Base-by-base conservation (phyloP, 2,329 filamentous ascomycete genomes). In the Ustulina deusta region DNA sequence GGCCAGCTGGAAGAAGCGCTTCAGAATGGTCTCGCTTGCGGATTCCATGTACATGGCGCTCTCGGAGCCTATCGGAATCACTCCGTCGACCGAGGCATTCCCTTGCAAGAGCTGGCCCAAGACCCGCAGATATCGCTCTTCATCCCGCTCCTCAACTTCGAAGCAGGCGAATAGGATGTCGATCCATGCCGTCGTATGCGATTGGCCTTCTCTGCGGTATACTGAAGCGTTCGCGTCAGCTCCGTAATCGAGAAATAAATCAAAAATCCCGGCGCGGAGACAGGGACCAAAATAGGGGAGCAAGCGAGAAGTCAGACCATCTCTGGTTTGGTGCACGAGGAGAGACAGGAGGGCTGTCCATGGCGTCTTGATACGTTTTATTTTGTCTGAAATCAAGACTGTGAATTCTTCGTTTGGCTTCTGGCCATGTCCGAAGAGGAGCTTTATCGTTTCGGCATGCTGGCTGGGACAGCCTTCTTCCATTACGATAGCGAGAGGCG, bases 101-200 rank as follows among this genome's bases (percentile, higher is more conserved):
- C 61, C 52, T 22, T 48, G 59, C 9, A 63, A 13, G 1, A 66
- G 59, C n/a, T 46, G 51, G 6, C 32, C 38, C n/a, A 66, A 32
- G 27, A 66, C 58, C 6, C 46, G 29, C 29, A 66, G 34, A 38
- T 66, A 66, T 36, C 20, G 42, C 22, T 62, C 64, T 54, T 66
- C 58, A 13, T 66, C 52, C 15, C 17, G 36, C 15, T 13, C 42
- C n/a, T 57, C 44, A 1, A 66, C 59, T 3, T 66, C 64, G 29
- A 63, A 66, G 32, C 52, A 66, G 13, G 64, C 52, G 29, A 63
- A 66, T 0, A 66, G 52, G 25, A 66, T 54, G 20, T 66, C 64
- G 9, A 66, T 66, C 58, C 64, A 66, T 17, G 64, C 64, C 2
- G 64, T 66, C 9, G 64, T 66, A n/a, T 38, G 52, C 20, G 44